A percentile compares a stretch with the other conserved stretches of the same genome.
phyloP scores from a whole-genome alignment of 2,329 filamentous ascomycete genomes.

The Catunica adiposa region DNA sequence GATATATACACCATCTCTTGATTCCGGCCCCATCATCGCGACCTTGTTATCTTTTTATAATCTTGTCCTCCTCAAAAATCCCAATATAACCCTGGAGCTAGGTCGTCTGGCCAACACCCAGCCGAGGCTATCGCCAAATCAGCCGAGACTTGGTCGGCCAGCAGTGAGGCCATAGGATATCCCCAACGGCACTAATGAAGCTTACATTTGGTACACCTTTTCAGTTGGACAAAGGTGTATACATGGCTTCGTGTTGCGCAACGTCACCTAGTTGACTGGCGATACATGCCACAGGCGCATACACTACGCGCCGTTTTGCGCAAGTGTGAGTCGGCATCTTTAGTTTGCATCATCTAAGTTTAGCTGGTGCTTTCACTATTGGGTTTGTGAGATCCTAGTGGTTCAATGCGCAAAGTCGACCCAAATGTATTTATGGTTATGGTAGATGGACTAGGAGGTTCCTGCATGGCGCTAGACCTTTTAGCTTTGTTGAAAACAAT shows the following conservation, averaged over 20 bases:
- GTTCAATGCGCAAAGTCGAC: not conserved
- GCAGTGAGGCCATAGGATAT: not conserved
- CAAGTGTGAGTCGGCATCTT: not conserved
- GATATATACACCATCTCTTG: not conserved
- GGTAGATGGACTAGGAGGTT: not conserved
- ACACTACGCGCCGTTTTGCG: not conserved
- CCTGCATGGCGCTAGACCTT: not conserved
- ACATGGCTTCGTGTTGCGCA: not conserved
- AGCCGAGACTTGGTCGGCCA: not conserved
- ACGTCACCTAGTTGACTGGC: not conserved
- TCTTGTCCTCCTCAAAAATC: no score
- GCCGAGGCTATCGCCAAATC: not conserved
- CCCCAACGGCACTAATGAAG: not conserved
- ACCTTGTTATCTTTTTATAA: not conserved
- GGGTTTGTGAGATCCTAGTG: not conserved
- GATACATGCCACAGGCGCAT: constrained; percentile 4
- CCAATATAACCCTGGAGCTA: not conserved
- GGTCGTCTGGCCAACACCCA: not conserved
- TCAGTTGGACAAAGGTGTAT: not conserved
- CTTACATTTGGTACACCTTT: not conserved
- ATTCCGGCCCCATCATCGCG: not conserved
- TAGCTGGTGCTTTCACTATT: no score
- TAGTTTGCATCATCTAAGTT: not conserved
- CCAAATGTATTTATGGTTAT: not conserved
- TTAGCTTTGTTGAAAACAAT: not conserved